Conservation (phyloP, 108 stramenopile species). For the Skeletonema tropicum region DNA sequence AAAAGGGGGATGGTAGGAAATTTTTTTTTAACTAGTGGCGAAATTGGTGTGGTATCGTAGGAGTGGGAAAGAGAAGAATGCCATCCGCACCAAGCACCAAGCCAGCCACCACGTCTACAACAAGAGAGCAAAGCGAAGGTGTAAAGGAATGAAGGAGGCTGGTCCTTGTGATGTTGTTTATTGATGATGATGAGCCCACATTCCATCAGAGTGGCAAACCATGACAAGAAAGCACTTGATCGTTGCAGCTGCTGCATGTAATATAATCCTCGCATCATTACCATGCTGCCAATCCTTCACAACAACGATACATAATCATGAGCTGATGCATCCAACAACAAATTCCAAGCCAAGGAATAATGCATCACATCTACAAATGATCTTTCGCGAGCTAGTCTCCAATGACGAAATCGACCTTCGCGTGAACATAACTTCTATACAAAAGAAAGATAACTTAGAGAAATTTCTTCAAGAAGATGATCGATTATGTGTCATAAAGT, state of each 20-base stretch:
- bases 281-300: background rate
- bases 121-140: no score
- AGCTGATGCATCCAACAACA: background rate
- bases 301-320: background rate
- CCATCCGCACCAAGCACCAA: no score
- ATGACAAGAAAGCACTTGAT: background rate
- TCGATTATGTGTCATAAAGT: constrained; percentile 39
- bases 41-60: no score
- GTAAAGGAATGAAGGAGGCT: no score
- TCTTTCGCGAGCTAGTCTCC: constrained; percentile 38
- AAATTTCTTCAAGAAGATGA: constrained; percentile 32
- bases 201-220: no score
- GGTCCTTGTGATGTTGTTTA: no score
- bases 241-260: background rate
- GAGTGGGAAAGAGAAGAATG: no score
- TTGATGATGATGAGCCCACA: no score
- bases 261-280: background rate
- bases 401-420: constrained; percentile 42
- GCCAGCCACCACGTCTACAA: no score
- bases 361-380: background rate
- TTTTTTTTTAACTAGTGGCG: no score
- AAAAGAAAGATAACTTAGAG: constrained; percentile 30
- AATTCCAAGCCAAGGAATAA: background rate
- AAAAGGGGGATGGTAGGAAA: no score
- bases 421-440: constrained; percentile 18